Base-by-base conservation (phyloP, 208 protist species). In the Leishmania tropica region DNA sequence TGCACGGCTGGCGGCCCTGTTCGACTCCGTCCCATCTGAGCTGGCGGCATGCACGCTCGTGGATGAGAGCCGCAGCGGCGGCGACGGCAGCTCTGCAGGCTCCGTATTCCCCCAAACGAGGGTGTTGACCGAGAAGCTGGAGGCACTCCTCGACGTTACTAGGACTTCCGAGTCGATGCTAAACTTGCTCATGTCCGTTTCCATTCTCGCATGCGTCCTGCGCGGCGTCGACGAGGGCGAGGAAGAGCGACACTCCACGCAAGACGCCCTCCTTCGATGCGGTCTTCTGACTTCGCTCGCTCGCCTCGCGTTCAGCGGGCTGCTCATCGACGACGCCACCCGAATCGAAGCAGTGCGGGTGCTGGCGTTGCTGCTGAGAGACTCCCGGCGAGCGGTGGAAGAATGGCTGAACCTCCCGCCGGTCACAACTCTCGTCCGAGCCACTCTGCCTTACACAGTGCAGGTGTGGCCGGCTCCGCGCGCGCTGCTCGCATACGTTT, bases 311-410 rank as follows among this genome's bases (percentile, higher is more conserved):
- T 88, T 96, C 47, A 83, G 86, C 45, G 92, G 93, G 3, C 65
- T 75, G n/a, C 86, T 80, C 54, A 88, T 94, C 28, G 89, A 96
- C 86, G 94, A 96, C 75, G 90, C 87, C 48, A 88, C 82, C 4
- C 91, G 92, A 56, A 96, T 97, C 51, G 94, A 94, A 68, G 85
- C 93, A 3, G 83, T 97, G 67, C 88, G 94, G 15, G 86, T 88
- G 48, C 78, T 97, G 3, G 87, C 88, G 8, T 40, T 81, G 67
- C 79, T 95, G 65, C 80, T 97, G 28, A 70, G 81, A 24, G 78
- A 82, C 10, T 88, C 82, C 53, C 75, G 75, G 56, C 75, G 80
- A 4, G 86, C 83, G 31, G 80, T 95, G 54, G 81, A 93, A 58
- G 87, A 94, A 64, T 92, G 94, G 84, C 73, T 90, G 35, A 51